Evolutionary conservation across 352 stramenopile species (phyloP).

Genomic region (Globisporangium uncinulatum): DNA sequence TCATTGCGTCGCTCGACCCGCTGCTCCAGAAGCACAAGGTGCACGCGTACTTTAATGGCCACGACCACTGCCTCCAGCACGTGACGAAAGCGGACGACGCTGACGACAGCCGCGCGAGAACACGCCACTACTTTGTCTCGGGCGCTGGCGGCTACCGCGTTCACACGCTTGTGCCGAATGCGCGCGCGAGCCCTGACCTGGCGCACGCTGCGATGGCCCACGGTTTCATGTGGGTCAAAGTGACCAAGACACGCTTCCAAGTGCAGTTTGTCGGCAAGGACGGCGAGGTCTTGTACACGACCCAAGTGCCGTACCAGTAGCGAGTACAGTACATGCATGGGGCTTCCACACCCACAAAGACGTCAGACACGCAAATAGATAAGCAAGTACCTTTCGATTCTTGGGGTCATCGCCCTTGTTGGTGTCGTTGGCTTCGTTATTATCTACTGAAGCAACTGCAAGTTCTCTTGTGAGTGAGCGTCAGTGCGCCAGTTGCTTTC

Average conservation of each 20-base stretch:
- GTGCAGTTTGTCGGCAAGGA: constrained; percentile 69
- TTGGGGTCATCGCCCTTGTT: background rate
- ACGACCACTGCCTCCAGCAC: constrained; percentile 85
- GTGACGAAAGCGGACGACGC: constrained; percentile 39
- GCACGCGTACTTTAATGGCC: constrained; percentile 84
- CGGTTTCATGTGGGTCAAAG: constrained; percentile 77
- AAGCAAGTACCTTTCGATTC: constrained; percentile 12
- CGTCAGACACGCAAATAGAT: no score
- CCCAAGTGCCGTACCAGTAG: constrained; percentile 51
- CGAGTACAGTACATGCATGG: background rate
- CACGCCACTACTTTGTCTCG: constrained; percentile 75
- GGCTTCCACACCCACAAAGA: no score
- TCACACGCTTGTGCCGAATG: constrained; percentile 59
- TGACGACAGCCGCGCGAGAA: constrained; percentile 12
- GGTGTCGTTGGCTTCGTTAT: background rate
- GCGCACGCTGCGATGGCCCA: constrained; percentile 80
- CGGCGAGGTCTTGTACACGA: constrained; percentile 77
- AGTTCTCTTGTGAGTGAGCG: background rate
- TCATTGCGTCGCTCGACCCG: constrained; percentile 68
- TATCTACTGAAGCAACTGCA: no score
- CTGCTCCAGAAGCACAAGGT: constrained; percentile 78
- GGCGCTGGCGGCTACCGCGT: constrained; percentile 73
- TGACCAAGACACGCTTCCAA: constrained; percentile 62
- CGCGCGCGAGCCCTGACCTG: constrained; percentile 58
- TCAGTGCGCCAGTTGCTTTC: background rate